Conservation (phyloP, 2,329 filamentous ascomycete species). For the Claviceps humidiphila region DNA sequence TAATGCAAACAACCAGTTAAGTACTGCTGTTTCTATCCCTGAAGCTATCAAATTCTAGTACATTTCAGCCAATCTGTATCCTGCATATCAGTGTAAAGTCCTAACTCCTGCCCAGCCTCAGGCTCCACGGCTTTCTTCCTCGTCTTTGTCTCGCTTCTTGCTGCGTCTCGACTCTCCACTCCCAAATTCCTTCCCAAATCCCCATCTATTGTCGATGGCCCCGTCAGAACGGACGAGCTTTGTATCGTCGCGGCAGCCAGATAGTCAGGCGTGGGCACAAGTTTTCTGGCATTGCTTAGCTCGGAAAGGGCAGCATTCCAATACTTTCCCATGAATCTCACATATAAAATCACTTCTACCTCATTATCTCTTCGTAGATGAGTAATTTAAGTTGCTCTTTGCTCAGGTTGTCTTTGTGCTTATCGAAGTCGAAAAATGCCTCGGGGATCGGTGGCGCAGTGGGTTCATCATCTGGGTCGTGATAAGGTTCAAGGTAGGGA, state of each 20-base stretch:
- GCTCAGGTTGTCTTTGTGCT: constrained; percentile 97
- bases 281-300: not conserved
- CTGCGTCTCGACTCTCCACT: not conserved
- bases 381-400: constrained; percentile 97
- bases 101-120: not conserved
- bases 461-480: constrained; percentile 96
- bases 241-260: not conserved
- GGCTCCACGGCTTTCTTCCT: not conserved
- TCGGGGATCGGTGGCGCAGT: constrained; percentile 93
- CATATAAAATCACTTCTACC: constrained; percentile 20
- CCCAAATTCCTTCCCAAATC: not conserved
- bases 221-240: not conserved
- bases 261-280: not conserved
- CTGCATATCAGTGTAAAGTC: not conserved
- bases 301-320: not conserved
- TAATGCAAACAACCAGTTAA: not conserved
- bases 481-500: constrained; percentile 95
- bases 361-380: constrained; percentile 95
- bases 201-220: not conserved
- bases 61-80: not conserved
- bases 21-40: not conserved
- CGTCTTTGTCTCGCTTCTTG: not conserved
- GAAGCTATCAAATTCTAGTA: not conserved
- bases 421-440: constrained; percentile 99
- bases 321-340: not conserved